Evolutionary conservation across 2,329 filamentous ascomycete species (phyloP), one percentile per base, ranked within the genome.

Genomic region (Fusarium lateritium): DNA sequence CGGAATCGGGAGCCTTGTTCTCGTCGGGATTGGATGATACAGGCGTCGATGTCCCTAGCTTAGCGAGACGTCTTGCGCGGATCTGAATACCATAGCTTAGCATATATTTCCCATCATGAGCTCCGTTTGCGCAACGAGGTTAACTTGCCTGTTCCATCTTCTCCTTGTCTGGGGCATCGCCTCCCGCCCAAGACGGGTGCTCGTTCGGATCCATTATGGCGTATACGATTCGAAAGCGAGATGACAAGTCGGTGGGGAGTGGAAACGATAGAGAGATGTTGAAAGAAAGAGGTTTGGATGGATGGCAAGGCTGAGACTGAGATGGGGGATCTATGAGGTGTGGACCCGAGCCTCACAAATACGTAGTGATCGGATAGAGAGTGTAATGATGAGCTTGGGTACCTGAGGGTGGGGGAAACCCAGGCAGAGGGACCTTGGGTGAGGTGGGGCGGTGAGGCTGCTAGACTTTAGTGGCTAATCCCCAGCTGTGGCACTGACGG

Each of bases 101-200:
- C 43, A 62, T 33, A 39, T 17, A 40, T 14, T 31, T 36, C 33
- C 52, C 53, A 70, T 64, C 65, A 65, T 66, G 62, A 62, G 60
- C 45, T 47, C 56, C 43, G 56, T 39, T 44, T 40, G 57, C 59
- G 58, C 62, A 53, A 39, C 43, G 26, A 65, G 52, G 65, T 56
- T 60, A 53, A 65, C 78, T 74, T 76, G 83, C 85, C 83, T 86
- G 83, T 63, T 86, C 85, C 85, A 88, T 88, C 76, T 85, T 87
- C 75, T 87, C 85, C 74, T 84, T 83, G 72, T 88, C 85, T 22
- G 86, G 86, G 62, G 84, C 86, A 72, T 88, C 86, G 49, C 80
- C 80, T 71, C 78, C 78, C 43, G 76, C 73, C 69, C 77, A 78
- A 22, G 79, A 77, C 21, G 76, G 79, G 69, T 81, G 80, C 60